Conservation (phyloP, 78 protist genomes). For the Dictyostelium firmibasis region DNA sequence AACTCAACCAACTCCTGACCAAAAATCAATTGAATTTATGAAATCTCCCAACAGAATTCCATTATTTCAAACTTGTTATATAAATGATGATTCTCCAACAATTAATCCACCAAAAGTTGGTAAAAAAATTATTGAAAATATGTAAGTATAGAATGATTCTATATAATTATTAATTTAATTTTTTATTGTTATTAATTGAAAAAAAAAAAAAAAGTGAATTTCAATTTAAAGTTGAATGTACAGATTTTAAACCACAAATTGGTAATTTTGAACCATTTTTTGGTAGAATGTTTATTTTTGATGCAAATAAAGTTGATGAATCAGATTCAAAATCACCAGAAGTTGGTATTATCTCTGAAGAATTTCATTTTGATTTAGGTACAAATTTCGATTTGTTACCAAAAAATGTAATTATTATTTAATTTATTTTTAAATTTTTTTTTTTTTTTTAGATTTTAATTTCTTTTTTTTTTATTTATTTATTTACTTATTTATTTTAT, state of each 20-base stretch:
- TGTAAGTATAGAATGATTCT: neutral
- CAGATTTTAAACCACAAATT: constrained; percentile 34
- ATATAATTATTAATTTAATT: neutral
- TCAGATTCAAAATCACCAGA: neutral
- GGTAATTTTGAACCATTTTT: constrained; percentile 81
- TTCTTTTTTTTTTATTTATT: neutral
- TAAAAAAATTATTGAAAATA: neutral
- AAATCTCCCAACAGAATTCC: constrained; percentile 21
- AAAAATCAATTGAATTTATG: constrained; percentile 12
- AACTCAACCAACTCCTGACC: neutral
- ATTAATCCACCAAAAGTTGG: constrained; percentile 32
- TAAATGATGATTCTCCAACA: constrained; percentile 1
- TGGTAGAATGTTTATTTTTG: constrained; percentile 79
- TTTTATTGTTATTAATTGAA: neutral
- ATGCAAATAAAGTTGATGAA: constrained; percentile 20
- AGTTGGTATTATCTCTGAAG: constrained; percentile 37
- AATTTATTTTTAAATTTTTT: no score
- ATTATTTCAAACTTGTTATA: constrained; percentile 33
- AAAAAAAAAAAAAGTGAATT: neutral
- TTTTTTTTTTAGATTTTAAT: neutral
- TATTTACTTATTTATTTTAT: no score
- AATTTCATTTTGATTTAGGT: constrained; percentile 72
- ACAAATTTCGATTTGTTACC: constrained; percentile 39
- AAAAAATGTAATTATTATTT: constrained; percentile 13
- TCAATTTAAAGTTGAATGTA: constrained; percentile 40